A percentile compares a stretch with the other conserved stretches of the same genome.
These are phyloP conservation scores for Pouteria campechiana DNA, from an alignment of 179 eudicot genomes.

Conservation along the genomic window DNA sequence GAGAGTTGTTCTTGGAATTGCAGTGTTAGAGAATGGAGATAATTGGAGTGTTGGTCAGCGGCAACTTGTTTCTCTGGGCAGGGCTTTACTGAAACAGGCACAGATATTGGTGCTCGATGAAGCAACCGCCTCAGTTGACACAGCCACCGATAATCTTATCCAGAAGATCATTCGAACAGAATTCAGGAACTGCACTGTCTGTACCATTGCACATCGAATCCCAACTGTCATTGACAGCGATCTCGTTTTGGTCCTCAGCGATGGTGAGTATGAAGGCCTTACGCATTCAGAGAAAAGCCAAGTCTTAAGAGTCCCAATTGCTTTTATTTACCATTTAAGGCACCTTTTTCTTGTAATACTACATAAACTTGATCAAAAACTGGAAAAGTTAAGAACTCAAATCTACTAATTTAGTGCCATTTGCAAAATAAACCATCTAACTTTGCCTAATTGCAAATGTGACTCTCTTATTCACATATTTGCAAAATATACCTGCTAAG, in stretches of 20 bases:
- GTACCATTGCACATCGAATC: constrained; percentile 90
- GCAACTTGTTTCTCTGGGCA: constrained; percentile 91
- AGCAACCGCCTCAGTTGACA: constrained; percentile 98
- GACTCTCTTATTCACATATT: too few species aligned
- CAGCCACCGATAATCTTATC: constrained; percentile 89
- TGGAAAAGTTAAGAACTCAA: too few species aligned
- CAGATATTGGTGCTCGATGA: constrained; percentile 90
- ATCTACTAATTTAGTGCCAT: too few species aligned
- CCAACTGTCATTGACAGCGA: constrained; percentile 96
- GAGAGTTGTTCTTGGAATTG: too few species aligned
- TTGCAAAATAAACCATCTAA: too few species aligned
- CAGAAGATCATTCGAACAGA: constrained; percentile 90
- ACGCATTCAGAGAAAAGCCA: too few species aligned
- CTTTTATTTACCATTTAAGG: not conserved
- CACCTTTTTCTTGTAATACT: not conserved
- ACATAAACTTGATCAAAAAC: too few species aligned
- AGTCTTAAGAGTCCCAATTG: not conserved
- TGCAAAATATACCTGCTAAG: too few species aligned
- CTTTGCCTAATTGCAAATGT: too few species aligned
- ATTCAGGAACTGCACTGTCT: constrained; percentile 74
- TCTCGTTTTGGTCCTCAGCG: constrained; percentile 91
- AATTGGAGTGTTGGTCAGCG: constrained; percentile 99
- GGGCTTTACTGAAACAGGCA: constrained; percentile 86
- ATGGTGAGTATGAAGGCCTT: constrained; percentile 33
- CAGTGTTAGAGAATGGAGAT: constrained; percentile 89